These are phyloP conservation scores for Pyrenophora teres DNA, from an alignment of 2,329 filamentous ascomycete genomes.

Conservation along the genomic window DNA sequence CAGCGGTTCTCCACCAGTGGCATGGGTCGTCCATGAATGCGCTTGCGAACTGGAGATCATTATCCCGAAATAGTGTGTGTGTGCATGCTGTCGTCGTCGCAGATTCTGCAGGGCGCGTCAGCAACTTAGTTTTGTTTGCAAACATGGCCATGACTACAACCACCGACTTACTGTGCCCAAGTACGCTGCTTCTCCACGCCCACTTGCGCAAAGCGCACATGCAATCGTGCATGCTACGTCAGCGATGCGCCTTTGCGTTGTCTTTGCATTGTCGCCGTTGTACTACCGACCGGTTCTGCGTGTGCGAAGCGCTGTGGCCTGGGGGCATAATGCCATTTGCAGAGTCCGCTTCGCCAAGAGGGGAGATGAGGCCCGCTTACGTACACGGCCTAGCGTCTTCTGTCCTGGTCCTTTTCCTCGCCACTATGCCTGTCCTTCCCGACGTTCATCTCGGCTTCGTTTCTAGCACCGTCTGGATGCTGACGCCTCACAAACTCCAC, in stretches of 20 bases:
- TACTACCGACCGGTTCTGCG: constrained; percentile 6
- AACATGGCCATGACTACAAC: constrained; percentile 8
- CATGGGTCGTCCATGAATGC: constrained; percentile 11
- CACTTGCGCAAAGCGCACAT: background rate
- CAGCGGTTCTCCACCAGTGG: constrained; percentile 8
- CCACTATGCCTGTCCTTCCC: constrained; percentile 12
- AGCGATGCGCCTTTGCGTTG: constrained; percentile 1
- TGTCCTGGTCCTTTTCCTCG: constrained; percentile 11
- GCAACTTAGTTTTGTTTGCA: constrained; percentile 15
- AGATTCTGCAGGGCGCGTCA: constrained; percentile 23
- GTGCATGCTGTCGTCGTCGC: constrained; percentile 22
- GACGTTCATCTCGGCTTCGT: constrained; percentile 32
- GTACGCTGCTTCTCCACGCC: too few species aligned
- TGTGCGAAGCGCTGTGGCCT: constrained; percentile 13
- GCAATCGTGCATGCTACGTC: constrained; percentile 2
- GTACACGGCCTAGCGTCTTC: constrained; percentile 14
- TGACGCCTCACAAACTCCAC: too few species aligned
- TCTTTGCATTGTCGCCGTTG: constrained; percentile 9
- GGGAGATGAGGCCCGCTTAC: constrained; percentile 26
- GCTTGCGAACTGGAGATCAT: constrained; percentile 19
- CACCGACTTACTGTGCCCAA: too few species aligned
- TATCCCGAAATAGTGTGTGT: constrained; percentile 17
- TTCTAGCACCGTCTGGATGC: constrained; percentile 4
- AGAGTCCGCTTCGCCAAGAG: constrained; percentile 12
- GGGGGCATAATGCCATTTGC: constrained; percentile 22